Conservation (phyloP, 129 eudicot genomes). For the Sambucus nigra region DNA sequence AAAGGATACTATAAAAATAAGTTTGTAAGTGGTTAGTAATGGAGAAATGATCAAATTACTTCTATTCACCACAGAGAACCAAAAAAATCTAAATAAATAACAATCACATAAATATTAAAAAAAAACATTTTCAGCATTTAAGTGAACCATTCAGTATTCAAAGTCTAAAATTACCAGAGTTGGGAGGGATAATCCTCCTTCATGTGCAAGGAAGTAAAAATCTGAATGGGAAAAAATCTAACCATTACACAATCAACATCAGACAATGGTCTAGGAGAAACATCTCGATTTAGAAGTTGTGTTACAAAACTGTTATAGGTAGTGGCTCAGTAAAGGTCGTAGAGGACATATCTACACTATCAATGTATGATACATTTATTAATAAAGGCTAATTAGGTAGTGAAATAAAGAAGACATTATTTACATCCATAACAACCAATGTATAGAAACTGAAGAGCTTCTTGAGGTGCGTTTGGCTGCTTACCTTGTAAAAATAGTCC, state of each 20-base stretch:
- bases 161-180: no score
- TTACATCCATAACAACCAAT: conserved; percentile 61
- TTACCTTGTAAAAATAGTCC: conserved; percentile 74
- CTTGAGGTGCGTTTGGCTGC: conserved; percentile 95
- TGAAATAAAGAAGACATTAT: background rate
- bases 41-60: no score
- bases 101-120: no score
- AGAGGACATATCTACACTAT: conserved; percentile 71
- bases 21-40: no score
- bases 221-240: no score
- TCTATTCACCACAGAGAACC: no score
- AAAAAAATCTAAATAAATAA: no score
- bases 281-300: conserved; percentile 65
- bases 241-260: conserved; percentile 88
- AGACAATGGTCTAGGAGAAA: conserved; percentile 64
- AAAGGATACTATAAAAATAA: no score
- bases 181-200: no score
- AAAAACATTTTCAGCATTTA: no score
- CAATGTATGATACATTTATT: background rate
- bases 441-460: conserved; percentile 89
- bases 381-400: background rate
- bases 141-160: no score
- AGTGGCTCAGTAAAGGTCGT: conserved; percentile 87
- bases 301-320: conserved; percentile 72
- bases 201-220: no score